These are phyloP conservation scores for Venturia carpophila DNA, from an alignment of 2,329 filamentous ascomycete species.

Conservation along the genomic window DNA sequence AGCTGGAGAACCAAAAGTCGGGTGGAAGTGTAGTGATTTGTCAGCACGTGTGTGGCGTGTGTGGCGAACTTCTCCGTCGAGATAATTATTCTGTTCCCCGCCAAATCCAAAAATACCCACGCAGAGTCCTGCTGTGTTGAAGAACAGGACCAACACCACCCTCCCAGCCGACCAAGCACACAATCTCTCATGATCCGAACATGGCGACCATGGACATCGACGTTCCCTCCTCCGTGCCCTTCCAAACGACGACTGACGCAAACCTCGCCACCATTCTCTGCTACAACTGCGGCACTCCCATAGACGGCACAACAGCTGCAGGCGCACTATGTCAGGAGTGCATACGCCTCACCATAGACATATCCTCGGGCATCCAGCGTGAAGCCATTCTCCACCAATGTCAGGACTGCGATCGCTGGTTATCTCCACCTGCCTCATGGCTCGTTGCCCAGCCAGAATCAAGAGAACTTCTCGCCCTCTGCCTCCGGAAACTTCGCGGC, in stretches of 20 bases:
- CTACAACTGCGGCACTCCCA: slow-evolving; percentile 93
- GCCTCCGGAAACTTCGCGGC: slow-evolving; percentile 78
- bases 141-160: not conserved
- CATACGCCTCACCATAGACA: slow-evolving; percentile 88
- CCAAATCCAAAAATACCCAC: not conserved
- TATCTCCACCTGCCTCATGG: slow-evolving; percentile 80
- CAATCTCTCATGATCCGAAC: not conserved
- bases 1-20: too few species aligned
- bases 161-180: not conserved
- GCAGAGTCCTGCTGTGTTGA: not conserved
- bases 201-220: slow-evolving; percentile 9
- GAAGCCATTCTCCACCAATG: slow-evolving; percentile 19
- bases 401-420: slow-evolving; percentile 51
- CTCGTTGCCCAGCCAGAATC: slow-evolving; percentile 78
- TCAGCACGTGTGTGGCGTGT: not conserved
- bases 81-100: not conserved
- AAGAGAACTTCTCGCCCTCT: slow-evolving; percentile 84
- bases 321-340: slow-evolving; percentile 94
- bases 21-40: not conserved
- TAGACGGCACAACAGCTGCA: slow-evolving; percentile 79
- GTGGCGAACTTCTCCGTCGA: not conserved
- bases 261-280: slow-evolving; percentile 59
- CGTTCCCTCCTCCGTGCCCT: not conserved
- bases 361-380: slow-evolving; percentile 33
- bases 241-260: not conserved